Conservation (phyloP, 179 eudicot species). For the Silene coronaria region DNA sequence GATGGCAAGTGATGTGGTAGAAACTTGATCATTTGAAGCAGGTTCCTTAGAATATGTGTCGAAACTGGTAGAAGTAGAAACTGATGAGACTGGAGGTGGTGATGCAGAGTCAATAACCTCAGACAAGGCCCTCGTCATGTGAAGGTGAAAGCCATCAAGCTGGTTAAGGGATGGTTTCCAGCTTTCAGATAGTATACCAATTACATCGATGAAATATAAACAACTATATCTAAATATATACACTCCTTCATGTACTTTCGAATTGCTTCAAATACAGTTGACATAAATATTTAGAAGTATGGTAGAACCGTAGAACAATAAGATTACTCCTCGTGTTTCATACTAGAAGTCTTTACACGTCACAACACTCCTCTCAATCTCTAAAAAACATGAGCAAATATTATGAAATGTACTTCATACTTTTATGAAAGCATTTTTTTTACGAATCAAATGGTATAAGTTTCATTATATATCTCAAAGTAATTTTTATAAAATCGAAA, state of each 20-base stretch:
- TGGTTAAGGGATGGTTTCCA: conserved; percentile 22
- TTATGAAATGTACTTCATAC: not conserved
- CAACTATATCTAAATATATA: not conserved
- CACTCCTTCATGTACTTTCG: not conserved
- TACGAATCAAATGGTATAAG: not conserved
- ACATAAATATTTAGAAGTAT: not conserved
- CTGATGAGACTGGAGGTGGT: conserved; percentile 32
- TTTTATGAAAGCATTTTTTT: too few species aligned
- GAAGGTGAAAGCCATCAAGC: conserved; percentile 82
- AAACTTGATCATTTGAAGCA: conserved; percentile 45
- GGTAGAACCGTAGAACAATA: too few species aligned
- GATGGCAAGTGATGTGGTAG: conserved; percentile 63
- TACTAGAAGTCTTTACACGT: too few species aligned
- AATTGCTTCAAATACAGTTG: not conserved
- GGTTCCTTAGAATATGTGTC: conserved; percentile 34
- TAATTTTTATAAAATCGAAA: not conserved
- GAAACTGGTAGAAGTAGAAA: conserved; percentile 40
- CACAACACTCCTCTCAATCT: too few species aligned
- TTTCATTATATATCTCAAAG: not conserved
- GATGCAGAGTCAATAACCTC: conserved; percentile 19
- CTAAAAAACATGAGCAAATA: too few species aligned
- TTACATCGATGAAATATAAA: not conserved
- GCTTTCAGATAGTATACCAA: conserved; percentile 15
- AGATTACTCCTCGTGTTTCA: too few species aligned
- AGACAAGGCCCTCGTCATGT: conserved; percentile 54